phyloP scores from a whole-genome alignment of 2,329 filamentous ascomycete species.

The Pseudocercospora ulei region DNA sequence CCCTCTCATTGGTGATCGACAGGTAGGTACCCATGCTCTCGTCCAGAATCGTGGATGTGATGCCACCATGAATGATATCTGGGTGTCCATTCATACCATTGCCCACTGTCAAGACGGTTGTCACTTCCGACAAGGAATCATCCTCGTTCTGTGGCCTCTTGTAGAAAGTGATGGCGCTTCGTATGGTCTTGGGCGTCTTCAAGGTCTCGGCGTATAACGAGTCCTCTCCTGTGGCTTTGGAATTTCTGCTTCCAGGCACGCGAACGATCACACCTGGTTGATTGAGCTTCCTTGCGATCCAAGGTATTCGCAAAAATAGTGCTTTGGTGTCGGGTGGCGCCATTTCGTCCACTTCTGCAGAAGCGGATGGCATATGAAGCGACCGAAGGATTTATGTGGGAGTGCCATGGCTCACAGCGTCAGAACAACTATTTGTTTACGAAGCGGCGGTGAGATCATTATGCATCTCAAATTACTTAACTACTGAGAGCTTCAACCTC shows the following conservation, averaged over 20 bases:
- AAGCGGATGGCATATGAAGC: slow-evolving; percentile 3
- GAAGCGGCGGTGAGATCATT: slow-evolving; percentile 2
- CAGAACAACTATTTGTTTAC: too few relatives aligned
- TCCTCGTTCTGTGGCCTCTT: slow-evolving; percentile 31
- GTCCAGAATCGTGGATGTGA: slow-evolving; percentile 51
- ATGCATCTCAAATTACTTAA: neutral
- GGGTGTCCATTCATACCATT: slow-evolving; percentile 48
- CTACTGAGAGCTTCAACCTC: too few relatives aligned
- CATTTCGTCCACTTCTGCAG: slow-evolving; percentile 15
- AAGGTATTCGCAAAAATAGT: slow-evolving; percentile 31
- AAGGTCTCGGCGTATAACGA: slow-evolving; percentile 47
- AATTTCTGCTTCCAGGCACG: slow-evolving; percentile 34
- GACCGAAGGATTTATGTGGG: slow-evolving; percentile 3
- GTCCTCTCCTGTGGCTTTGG: slow-evolving; percentile 42
- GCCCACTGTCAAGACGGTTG: slow-evolving; percentile 41
- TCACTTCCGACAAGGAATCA: slow-evolving; percentile 30
- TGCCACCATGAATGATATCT: slow-evolving; percentile 49
- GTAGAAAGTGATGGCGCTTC: slow-evolving; percentile 41
- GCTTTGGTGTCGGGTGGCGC: slow-evolving; percentile 24
- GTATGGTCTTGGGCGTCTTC: slow-evolving; percentile 44
- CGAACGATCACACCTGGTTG: slow-evolving; percentile 36
- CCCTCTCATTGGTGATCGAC: slow-evolving; percentile 36
- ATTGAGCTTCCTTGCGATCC: slow-evolving; percentile 28
- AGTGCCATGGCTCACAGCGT: slow-evolving; percentile 4
- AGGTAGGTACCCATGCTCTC: slow-evolving; percentile 48